phyloP scores from a whole-genome alignment of 768 basidiomycete genomes.

The Pilatotrama ljubarskyi region DNA sequence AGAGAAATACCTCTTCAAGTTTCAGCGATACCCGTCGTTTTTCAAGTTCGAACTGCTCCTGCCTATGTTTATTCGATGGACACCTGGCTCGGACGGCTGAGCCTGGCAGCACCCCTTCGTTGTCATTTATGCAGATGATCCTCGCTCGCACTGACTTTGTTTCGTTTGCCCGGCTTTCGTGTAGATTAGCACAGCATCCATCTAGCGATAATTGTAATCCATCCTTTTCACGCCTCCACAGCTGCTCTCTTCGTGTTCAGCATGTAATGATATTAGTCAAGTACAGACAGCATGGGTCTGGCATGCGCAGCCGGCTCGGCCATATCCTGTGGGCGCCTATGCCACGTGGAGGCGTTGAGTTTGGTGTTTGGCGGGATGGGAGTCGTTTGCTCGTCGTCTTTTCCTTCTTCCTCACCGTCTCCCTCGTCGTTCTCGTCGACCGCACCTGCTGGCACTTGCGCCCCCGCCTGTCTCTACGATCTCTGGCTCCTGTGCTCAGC shows the following conservation, averaged over 20 bases:
- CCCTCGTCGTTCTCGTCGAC: background rate
- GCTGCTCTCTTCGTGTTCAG: too few relatives aligned
- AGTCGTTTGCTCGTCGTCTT: background rate
- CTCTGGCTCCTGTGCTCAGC: background rate
- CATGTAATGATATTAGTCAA: too few relatives aligned
- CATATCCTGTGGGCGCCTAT: background rate
- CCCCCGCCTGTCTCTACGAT: slow-evolving; percentile 12
- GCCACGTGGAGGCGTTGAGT: background rate
- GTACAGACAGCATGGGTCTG: too few relatives aligned
- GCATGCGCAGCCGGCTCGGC: too few relatives aligned
- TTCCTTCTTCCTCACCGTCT: slow-evolving; percentile 27
- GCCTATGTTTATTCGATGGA: slow-evolving; percentile 5
- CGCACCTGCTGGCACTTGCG: background rate
- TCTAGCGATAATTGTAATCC: slow-evolving; percentile 11
- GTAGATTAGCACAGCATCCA: slow-evolving; percentile 12
- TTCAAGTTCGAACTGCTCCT: background rate
- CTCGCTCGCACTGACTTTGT: background rate
- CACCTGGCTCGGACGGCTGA: background rate
- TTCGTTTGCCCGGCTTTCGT: background rate
- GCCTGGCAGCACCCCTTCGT: background rate
- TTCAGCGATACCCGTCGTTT: slow-evolving; percentile 10
- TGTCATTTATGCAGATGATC: background rate
- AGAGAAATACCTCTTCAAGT: slow-evolving; percentile 1
- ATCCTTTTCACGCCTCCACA: too few relatives aligned
- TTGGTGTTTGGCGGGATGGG: slow-evolving; percentile 3